Percentiles rank a stretch among this genome's conserved stretches.
Evolutionary conservation across 106 monocot genomes (phyloP).

Genomic region (Acorus gramineus): DNA sequence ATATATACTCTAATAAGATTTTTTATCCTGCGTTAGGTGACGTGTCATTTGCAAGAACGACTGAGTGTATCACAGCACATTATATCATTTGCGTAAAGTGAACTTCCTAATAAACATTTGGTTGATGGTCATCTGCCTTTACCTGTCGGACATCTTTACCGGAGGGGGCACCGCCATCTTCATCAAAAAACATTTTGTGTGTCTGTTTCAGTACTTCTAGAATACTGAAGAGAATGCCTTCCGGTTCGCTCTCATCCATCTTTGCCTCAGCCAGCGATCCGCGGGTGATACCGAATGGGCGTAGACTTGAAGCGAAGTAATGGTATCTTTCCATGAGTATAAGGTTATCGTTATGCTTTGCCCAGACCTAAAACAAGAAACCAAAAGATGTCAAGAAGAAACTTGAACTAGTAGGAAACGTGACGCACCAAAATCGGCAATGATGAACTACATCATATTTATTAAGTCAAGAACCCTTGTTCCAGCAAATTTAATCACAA

Average conservation of each 20-base stretch:
- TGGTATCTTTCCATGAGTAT: constrained; percentile 97
- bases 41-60: no score
- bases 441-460: no score
- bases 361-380: constrained; percentile 60
- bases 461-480: no score
- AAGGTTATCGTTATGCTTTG: constrained; percentile 73
- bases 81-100: background rate
- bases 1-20: no score
- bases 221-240: constrained; percentile 60
- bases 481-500: no score
- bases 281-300: constrained; percentile 29
- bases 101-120: background rate
- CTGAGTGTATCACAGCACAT: background rate
- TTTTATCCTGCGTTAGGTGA: no score
- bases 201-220: constrained; percentile 58
- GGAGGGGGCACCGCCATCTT: constrained; percentile 19
- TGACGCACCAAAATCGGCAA: no score
- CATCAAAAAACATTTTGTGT: constrained; percentile 76
- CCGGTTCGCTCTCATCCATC: constrained; percentile 79
- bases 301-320: constrained; percentile 76
- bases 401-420: no score
- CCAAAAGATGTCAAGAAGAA: no score
- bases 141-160: constrained; percentile 74
- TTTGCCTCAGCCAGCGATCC: constrained; percentile 52
- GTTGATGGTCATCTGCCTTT: background rate